phyloP scores from a whole-genome alignment of 225 moss, liverwort and hornwort species.

The Pseudoscleropodium purum region DNA sequence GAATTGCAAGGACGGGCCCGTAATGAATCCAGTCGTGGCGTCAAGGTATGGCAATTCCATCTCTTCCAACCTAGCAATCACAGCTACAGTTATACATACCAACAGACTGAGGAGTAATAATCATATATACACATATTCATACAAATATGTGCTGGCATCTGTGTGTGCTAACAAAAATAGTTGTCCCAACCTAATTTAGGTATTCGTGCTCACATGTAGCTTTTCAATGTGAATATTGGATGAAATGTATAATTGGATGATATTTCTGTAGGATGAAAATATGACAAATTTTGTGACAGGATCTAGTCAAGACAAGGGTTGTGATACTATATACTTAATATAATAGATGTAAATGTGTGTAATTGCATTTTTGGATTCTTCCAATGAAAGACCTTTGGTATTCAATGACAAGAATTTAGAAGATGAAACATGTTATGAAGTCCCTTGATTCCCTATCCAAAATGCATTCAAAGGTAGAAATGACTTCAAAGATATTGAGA shows the following conservation, averaged over 20 bases:
- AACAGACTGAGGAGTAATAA: background rate
- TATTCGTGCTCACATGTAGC: accelerated
- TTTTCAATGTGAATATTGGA: accelerated
- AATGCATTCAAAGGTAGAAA: background rate
- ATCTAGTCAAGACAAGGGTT: accelerated
- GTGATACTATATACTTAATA: too few species aligned
- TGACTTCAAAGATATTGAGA: background rate
- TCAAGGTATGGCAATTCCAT: background rate
- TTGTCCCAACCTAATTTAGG: background rate
- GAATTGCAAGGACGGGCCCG: background rate
- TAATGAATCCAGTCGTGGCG: too few species aligned
- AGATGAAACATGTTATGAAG: background rate
- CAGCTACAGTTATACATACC: background rate
- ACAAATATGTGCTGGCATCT: too few species aligned
- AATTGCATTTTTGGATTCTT: background rate
- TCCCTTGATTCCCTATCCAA: background rate
- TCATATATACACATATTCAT: background rate
- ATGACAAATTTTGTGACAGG: too few species aligned
- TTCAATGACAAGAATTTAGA: accelerated
- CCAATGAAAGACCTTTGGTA: accelerated
- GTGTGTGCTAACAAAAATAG: background rate
- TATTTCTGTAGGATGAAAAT: too few species aligned
- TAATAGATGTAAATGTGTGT: background rate
- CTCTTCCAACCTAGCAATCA: background rate
- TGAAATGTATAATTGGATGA: background rate